Conservation (phyloP, 352 stramenopile genomes). For the Peronospora belbahrii region DNA sequence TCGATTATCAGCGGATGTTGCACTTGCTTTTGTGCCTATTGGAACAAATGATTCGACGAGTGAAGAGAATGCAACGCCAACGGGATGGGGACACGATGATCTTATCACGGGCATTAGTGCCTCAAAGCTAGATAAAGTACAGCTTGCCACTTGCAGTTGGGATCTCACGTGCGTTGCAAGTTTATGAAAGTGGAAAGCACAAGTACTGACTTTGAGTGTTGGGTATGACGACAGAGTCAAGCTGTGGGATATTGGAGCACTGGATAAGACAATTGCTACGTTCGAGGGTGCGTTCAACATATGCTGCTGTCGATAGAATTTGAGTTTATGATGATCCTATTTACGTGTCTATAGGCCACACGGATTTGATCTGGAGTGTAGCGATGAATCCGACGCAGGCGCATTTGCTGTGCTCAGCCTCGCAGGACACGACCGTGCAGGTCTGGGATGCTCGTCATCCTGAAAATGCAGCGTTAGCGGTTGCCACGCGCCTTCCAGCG, state of each 20-base stretch:
- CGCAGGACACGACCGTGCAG: conserved; percentile 62
- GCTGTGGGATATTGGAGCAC: conserved; percentile 54
- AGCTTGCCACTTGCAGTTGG: conserved; percentile 54
- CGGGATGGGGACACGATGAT: conserved; percentile 56
- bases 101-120: conserved; percentile 47
- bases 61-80: conserved; percentile 4
- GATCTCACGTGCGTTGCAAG: conserved; percentile 47
- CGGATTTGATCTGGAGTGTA: conserved; percentile 68
- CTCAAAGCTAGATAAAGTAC: conserved; percentile 37
- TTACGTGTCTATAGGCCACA: conserved; percentile 35
- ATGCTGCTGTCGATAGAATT: neutral
- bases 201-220: conserved; percentile 1
- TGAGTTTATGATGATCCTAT: neutral
- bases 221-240: conserved; percentile 38
- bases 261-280: conserved; percentile 41
- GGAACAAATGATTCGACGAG: neutral
- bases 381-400: conserved; percentile 36
- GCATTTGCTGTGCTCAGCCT: conserved; percentile 44
- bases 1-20: conserved; percentile 29
- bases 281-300: conserved; percentile 32
- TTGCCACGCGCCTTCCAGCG: conserved; percentile 38
- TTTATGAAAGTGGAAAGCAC: neutral
- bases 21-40: conserved; percentile 35
- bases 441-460: conserved; percentile 66
- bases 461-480: conserved; percentile 27